Evolutionary conservation across 805 yeast species (phyloP).

Genomic region (Candida piceae): DNA sequence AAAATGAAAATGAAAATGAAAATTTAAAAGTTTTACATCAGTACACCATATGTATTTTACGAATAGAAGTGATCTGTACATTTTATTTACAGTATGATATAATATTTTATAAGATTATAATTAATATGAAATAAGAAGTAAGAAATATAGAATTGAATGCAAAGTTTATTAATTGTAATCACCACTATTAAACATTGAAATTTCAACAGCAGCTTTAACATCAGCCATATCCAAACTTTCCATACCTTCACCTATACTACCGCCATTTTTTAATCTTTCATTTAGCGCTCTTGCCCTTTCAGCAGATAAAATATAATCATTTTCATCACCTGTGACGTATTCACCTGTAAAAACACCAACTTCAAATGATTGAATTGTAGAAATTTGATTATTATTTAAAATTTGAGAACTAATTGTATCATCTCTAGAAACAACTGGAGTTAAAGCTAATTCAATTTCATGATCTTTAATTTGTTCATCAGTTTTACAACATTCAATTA

Average conservation of each 20-base stretch:
- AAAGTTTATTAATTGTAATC: constrained; percentile 32
- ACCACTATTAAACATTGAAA: constrained; percentile 53
- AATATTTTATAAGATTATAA: too few species aligned
- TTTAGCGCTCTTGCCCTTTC: constrained; percentile 80
- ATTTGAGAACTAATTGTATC: constrained; percentile 25
- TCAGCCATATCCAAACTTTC: constrained; percentile 43
- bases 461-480: constrained; percentile 27
- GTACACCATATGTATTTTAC: too few species aligned
- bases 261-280: constrained; percentile 46
- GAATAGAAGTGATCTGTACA: too few species aligned
- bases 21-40: too few species aligned
- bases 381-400: constrained; percentile 15
- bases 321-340: constrained; percentile 92
- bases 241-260: constrained; percentile 30
- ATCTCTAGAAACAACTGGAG: constrained; percentile 31
- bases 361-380: constrained; percentile 63
- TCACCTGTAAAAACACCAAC: constrained; percentile 95
- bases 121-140: neutral
- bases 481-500: constrained; percentile 67
- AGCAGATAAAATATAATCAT: constrained; percentile 71
- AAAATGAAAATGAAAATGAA: too few species aligned
- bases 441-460: constrained; percentile 30
- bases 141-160: neutral
- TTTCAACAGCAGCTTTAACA: constrained; percentile 73
- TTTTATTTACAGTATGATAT: too few species aligned